phyloP scores from a whole-genome alignment of 2,329 filamentous ascomycete genomes.

The Grosmannia penicillata region DNA sequence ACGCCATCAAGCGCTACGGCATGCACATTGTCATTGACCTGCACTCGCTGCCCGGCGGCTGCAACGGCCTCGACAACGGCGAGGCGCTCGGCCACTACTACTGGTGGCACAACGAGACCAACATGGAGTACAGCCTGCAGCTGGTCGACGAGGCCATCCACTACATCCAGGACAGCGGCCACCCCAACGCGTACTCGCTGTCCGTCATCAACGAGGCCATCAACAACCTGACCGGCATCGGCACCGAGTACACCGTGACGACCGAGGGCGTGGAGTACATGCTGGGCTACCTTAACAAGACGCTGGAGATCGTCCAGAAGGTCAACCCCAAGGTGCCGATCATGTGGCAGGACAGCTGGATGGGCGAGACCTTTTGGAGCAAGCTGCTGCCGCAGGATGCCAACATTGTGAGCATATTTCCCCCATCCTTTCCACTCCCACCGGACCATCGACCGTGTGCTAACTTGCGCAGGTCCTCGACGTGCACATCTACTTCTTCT shows the following conservation, averaged over 20 bases:
- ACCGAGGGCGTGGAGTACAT: constrained; percentile 1
- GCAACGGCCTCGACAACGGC: constrained; percentile 5
- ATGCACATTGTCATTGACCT: constrained; percentile 6
- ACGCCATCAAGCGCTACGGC: not conserved
- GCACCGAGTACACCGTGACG: not conserved
- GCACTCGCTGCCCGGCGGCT: constrained; percentile 3
- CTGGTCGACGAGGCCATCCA: constrained; percentile 1
- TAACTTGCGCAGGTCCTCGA: constrained; percentile 1
- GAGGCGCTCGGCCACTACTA: not conserved
- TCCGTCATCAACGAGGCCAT: constrained; percentile 5
- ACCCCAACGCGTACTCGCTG: constrained; percentile 2
- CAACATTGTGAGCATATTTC: not conserved
- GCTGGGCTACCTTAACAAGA: not conserved
- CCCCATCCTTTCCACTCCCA: not conserved
- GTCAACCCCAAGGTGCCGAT: constrained; percentile 2
- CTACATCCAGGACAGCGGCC: constrained; percentile 1
- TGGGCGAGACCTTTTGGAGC: constrained; percentile 2
- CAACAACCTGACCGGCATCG: not conserved
- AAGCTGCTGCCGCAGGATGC: not conserved
- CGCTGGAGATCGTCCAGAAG: not conserved
- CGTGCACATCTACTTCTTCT: constrained; percentile 6
- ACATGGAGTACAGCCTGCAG: constrained; percentile 4
- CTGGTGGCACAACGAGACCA: constrained; percentile 6
- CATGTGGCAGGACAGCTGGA: constrained; percentile 5
- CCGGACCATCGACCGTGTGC: no score